phyloP scores from a whole-genome alignment of 2,329 filamentous ascomycete species.

The Beauveria asiatica region DNA sequence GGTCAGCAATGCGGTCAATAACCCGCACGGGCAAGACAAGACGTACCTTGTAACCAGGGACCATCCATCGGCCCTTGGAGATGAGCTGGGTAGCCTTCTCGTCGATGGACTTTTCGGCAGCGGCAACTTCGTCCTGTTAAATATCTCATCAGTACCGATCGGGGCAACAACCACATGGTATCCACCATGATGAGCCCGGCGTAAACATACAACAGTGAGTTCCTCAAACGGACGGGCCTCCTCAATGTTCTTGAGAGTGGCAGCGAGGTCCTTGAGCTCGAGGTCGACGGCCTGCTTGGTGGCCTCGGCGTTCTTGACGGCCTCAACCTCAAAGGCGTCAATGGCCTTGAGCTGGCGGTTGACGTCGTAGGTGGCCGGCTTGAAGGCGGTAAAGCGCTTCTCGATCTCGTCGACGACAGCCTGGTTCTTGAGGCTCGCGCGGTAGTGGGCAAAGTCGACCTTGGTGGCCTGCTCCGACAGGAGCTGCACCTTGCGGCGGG shows the following conservation, averaged over 20 bases:
- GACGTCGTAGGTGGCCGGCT: constrained; percentile 89
- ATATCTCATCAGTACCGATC: constrained; percentile 13
- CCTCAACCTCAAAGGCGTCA: constrained; percentile 94
- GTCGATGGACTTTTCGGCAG: constrained; percentile 93
- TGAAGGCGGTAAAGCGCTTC: constrained; percentile 86
- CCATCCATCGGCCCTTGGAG: constrained; percentile 95
- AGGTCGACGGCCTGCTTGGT: constrained; percentile 95
- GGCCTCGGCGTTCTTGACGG: constrained; percentile 90
- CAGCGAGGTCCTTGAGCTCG: constrained; percentile 87
- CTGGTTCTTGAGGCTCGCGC: constrained; percentile 87
- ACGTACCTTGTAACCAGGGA: constrained; percentile 96
- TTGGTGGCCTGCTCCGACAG: constrained; percentile 78
- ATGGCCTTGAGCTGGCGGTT: constrained; percentile 93
- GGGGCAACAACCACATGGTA: constrained; percentile 15
- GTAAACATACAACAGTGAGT: constrained; percentile 80
- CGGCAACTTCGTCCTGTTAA: constrained; percentile 79
- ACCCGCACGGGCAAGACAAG: neutral
- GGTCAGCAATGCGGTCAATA: constrained; percentile 34
- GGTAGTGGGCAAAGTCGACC: constrained; percentile 93
- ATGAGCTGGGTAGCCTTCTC: constrained; percentile 93
- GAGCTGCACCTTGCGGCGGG: constrained; percentile 80
- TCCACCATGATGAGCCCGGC: neutral
- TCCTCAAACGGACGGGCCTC: constrained; percentile 91
- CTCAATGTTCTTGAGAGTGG: constrained; percentile 96
- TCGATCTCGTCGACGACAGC: constrained; percentile 94